A percentile compares a stretch with the other conserved stretches of the same genome.
phyloP scores from a whole-genome alignment of 805 yeast species.

The Cyberlindnera mississippiensis region DNA sequence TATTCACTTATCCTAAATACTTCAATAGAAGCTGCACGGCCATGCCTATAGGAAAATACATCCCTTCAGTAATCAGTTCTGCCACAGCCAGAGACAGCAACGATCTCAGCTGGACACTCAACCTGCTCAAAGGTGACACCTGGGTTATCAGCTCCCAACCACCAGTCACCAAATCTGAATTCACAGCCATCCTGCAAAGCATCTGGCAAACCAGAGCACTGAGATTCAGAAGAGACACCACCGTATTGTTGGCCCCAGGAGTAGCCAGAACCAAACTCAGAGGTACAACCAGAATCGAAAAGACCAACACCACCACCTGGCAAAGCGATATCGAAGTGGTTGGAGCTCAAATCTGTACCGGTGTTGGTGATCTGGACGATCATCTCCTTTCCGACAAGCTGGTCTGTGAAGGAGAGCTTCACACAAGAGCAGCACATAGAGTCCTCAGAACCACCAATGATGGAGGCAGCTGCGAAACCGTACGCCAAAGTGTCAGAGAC shows the following conservation, averaged over 20 bases:
- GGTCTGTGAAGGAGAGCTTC: slow-evolving; percentile 12
- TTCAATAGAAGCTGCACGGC: too few species aligned
- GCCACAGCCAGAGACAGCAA: slow-evolving; percentile 13
- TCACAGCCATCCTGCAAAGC: slow-evolving; percentile 13
- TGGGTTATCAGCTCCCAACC: slow-evolving; percentile 16
- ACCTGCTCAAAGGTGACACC: slow-evolving; percentile 15
- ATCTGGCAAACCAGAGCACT: slow-evolving; percentile 8
- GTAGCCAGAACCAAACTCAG: slow-evolving; percentile 13
- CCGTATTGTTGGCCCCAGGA: slow-evolving; percentile 15
- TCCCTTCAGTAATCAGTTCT: slow-evolving; percentile 12
- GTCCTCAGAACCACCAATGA: slow-evolving; percentile 12
- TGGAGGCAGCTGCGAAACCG: slow-evolving; percentile 17
- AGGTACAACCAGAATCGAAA: slow-evolving; percentile 11
- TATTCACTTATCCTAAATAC: too few species aligned
- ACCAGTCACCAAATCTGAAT: slow-evolving; percentile 16
- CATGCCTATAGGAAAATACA: too few species aligned
- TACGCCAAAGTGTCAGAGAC: slow-evolving; percentile 12
- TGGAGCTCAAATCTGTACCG: slow-evolving; percentile 10
- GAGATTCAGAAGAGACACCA: slow-evolving; percentile 10
- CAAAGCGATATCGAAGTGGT: slow-evolving; percentile 16
- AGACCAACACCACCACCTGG: slow-evolving; percentile 16
- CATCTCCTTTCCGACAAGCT: slow-evolving; percentile 11
- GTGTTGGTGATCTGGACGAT: slow-evolving; percentile 16
- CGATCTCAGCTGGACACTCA: slow-evolving; percentile 14
- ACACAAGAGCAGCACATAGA: slow-evolving; percentile 16